phyloP scores from a whole-genome alignment of 2,329 filamentous ascomycete species.

The Apiospora arundinis region DNA sequence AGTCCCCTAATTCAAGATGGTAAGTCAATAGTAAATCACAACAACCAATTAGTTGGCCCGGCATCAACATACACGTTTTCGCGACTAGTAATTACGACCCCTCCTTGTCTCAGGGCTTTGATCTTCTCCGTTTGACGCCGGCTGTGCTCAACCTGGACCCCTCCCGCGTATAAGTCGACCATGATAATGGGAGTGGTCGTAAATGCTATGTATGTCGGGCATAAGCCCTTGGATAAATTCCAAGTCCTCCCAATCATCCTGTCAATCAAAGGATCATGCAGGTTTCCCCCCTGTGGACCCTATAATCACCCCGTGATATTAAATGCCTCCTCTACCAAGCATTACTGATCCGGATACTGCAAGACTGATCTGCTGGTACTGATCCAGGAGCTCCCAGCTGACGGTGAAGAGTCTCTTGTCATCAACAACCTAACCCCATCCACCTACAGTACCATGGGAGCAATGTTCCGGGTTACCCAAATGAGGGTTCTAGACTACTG shows the following conservation, averaged over 20 bases:
- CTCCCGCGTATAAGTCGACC: neutral
- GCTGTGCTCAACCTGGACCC: neutral
- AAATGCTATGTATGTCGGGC: neutral
- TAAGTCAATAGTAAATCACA: neutral
- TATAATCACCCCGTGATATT: neutral
- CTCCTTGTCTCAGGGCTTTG: conserved; percentile 15
- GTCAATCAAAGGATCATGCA: neutral
- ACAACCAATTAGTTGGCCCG: conserved; percentile 1
- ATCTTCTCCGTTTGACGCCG: conserved; percentile 1
- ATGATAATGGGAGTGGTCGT: neutral
- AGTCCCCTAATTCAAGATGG: neutral
- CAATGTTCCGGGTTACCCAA: conserved; percentile 7
- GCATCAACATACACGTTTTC: neutral
- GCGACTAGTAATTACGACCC: neutral
- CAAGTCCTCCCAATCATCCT: neutral
- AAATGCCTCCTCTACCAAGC: neutral
- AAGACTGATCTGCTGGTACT: neutral
- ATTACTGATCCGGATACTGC: neutral
- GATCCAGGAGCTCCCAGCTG: neutral
- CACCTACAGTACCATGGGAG: no score
- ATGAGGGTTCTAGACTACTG: neutral
- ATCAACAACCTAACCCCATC: neutral
- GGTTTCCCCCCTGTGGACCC: neutral
- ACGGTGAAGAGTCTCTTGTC: neutral
- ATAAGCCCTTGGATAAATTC: neutral